A percentile compares a stretch with the other conserved stretches of the same genome.
phyloP scores from a whole-genome alignment of 257 asterid species.

The Cinchona pubescens region DNA sequence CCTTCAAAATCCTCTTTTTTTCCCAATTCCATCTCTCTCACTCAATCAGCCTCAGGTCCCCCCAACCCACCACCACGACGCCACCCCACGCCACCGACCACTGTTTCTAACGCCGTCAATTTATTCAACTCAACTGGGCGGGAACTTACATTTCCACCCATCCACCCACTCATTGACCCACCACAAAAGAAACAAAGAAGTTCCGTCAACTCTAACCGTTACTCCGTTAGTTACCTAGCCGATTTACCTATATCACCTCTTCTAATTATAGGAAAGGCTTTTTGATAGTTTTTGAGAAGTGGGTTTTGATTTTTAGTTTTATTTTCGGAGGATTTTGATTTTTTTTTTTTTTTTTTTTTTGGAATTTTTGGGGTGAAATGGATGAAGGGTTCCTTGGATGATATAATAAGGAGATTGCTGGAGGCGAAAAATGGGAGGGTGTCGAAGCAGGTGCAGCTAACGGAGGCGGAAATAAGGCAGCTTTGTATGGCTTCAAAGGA shows the following conservation, averaged over 20 bases:
- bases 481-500: constrained; percentile 28
- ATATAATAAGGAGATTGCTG: constrained; percentile 24
- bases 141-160: constrained; percentile 16
- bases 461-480: constrained; percentile 32
- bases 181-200: not conserved
- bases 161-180: constrained; percentile 3
- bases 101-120: constrained; percentile 21
- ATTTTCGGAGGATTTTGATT: too few species aligned
- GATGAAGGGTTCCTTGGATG: constrained; percentile 33
- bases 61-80: not conserved
- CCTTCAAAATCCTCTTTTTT: not conserved
- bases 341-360: not conserved
- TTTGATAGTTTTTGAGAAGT: constrained; percentile 1
- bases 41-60: constrained; percentile 2
- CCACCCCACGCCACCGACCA: not conserved
- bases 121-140: constrained; percentile 8
- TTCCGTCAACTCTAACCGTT: constrained; percentile 15
- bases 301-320: not conserved
- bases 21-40: too few species aligned
- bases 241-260: not conserved
- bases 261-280: not conserved
- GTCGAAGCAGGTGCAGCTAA: constrained; percentile 30
- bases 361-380: constrained; percentile 7
- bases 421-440: constrained; percentile 31
- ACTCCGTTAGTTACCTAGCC: not conserved